Conservation (phyloP, 1,284 basidiomycete species). For the Porodaedalea pini region DNA sequence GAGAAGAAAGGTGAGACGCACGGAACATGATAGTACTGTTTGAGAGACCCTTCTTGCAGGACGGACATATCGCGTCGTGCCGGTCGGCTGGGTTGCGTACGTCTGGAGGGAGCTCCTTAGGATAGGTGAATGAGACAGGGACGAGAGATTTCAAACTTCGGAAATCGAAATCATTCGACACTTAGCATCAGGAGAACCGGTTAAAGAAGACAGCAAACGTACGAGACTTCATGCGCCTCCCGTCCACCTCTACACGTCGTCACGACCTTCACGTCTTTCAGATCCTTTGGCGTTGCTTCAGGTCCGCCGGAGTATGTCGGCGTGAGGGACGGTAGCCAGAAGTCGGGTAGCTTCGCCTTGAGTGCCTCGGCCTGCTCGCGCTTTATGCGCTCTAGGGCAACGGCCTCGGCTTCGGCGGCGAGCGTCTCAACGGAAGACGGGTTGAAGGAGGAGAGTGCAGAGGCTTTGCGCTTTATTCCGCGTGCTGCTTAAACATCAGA, state of each 20-base stretch:
- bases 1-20: conserved; percentile 39
- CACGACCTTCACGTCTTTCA: conserved; percentile 80
- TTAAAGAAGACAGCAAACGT: conserved; percentile 31
- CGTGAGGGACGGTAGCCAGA: conserved; percentile 89
- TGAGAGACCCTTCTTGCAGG: conserved; percentile 81
- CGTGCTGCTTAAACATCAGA: conserved; percentile 36
- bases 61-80: conserved; percentile 73
- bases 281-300: conserved; percentile 42
- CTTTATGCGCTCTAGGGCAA: conserved; percentile 77
- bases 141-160: conserved; percentile 70
- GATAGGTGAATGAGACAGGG: conserved; percentile 71
- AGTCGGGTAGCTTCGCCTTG: conserved; percentile 86
- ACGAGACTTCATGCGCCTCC: conserved; percentile 73
- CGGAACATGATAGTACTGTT: conserved; percentile 70
- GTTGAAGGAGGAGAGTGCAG: conserved; percentile 48
- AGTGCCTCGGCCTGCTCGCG: conserved; percentile 81
- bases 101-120: conserved; percentile 31
- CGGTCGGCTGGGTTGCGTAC: conserved; percentile 46
- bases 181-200: not conserved
- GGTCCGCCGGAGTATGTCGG: conserved; percentile 73
- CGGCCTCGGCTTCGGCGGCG: conserved; percentile 78
- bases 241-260: conserved; percentile 80
- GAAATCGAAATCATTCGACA: not conserved
- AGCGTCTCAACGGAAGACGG: conserved; percentile 64
- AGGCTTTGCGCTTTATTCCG: conserved; percentile 72